Base-by-base conservation (phyloP, 306 rosid genomes). In the Quercus cerris region DNA sequence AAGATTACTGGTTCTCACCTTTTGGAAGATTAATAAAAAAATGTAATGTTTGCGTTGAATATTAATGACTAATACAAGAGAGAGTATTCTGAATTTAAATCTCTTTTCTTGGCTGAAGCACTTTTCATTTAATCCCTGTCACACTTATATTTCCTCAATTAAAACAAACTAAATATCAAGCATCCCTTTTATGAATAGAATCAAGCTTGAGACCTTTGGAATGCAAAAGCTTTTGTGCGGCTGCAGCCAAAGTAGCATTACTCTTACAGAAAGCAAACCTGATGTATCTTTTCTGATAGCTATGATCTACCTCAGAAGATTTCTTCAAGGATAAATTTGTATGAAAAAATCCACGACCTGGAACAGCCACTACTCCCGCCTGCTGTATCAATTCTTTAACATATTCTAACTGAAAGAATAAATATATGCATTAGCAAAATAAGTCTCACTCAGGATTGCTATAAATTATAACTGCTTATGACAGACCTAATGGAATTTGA, bases 181-280 rank as follows among this genome's bases (percentile, higher is more conserved):
- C 28, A 66, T 46, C 78, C 46, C 73, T 75, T 76, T 71, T 41
- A 30, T 70, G 56, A 49, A 44, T 33, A 78, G 68, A 81, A 73
- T 56, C 56, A 33, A 79, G 77, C 30, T 19, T 72, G 76, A 79
- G 81, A 82, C 90, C 89, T 73, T 54, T 64, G 38, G 77, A 63
- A 72, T 86, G 81, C 75, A 80, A 79, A 85, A 91, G 78, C 78
- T 82, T 89, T 85, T 87, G 86, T 25, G 93, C 86, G 64, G 87
- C 97, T 14, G 77, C 76, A 57, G 86, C 75, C 83, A 94, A 88
- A 70, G 98, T 94, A 52, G 78, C 83, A 59, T 82, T 75, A 75
- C 93, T 92, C 88, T 94, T 94, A 70, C 98, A 92, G 82, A 89
- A 94, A 68, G 98, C 97, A 88, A 94, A 92, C 74, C 97, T 86